A percentile compares a stretch with the other conserved stretches of the same genome.
Conservation (phyloP, 2,329 filamentous ascomycete species). For the Penicillium sp. region DNA sequence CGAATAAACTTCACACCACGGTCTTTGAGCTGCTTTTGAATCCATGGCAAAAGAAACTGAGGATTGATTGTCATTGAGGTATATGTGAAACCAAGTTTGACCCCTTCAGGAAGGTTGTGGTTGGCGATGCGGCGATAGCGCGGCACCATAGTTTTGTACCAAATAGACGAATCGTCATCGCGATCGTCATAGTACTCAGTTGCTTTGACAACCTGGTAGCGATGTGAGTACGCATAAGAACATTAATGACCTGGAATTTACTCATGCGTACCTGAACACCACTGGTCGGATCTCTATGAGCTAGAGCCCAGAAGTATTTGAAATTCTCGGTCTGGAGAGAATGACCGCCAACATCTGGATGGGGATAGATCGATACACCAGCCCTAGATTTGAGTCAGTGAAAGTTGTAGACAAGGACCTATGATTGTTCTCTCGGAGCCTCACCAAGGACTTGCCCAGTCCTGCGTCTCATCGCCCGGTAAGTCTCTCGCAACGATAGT, state of each 20-base stretch:
- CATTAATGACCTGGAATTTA: not conserved
- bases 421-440: not conserved
- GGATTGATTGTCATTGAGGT: slow-evolving; percentile 20
- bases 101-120: slow-evolving; percentile 8
- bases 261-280: slow-evolving; percentile 16
- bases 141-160: slow-evolving; percentile 22
- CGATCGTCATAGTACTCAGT: slow-evolving; percentile 22
- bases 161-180: slow-evolving; percentile 18
- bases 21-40: slow-evolving; percentile 13
- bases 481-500: slow-evolving; percentile 23
- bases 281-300: slow-evolving; percentile 22
- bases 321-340: slow-evolving; percentile 18
- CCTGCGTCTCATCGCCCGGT: slow-evolving; percentile 18
- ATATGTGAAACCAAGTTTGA: slow-evolving; percentile 17
- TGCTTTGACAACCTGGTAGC: slow-evolving; percentile 12
- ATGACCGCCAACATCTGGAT: slow-evolving; percentile 15
- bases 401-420: not conserved
- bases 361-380: slow-evolving; percentile 16
- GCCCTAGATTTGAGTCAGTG: slow-evolving; percentile 5
- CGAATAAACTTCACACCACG: slow-evolving; percentile 15
- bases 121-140: slow-evolving; percentile 11
- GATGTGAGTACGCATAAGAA: not conserved
- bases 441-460: slow-evolving; percentile 27
- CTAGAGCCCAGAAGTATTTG: slow-evolving; percentile 23
- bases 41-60: slow-evolving; percentile 13